Evolutionary conservation across 106 monocot genomes (phyloP).

Genomic region (Dendrobium huoshanense): DNA sequence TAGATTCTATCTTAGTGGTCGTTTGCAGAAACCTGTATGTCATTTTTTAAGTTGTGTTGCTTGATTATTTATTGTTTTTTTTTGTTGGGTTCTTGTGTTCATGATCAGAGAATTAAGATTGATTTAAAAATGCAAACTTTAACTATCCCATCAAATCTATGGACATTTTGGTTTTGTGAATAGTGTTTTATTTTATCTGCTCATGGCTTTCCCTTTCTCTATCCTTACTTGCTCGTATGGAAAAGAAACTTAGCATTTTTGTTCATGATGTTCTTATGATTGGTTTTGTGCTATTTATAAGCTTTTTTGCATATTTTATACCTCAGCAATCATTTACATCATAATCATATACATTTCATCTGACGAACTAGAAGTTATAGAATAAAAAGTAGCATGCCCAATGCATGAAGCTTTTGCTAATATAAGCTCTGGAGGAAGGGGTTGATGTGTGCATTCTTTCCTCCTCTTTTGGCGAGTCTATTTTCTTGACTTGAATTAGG

Average conservation of each 20-base stretch:
- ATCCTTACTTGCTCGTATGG: background rate
- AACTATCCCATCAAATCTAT: background rate
- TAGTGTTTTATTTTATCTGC: background rate
- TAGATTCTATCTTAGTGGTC: constrained; percentile 79
- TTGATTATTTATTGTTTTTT: constrained; percentile 13
- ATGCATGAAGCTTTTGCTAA: background rate
- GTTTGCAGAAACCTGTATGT: constrained; percentile 99
- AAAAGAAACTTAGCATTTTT: background rate
- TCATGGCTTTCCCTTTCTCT: background rate
- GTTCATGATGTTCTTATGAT: background rate
- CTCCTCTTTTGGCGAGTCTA: no score
- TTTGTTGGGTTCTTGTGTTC: background rate
- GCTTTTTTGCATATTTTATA: background rate
- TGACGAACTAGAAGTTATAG: background rate
- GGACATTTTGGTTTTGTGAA: background rate
- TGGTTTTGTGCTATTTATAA: background rate
- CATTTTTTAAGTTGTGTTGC: constrained; percentile 41
- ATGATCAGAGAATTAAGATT: background rate
- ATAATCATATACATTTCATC: background rate
- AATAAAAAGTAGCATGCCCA: background rate
- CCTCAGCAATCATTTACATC: background rate
- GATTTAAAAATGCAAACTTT: background rate
- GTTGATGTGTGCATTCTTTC: no score
- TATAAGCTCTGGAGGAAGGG: no score
- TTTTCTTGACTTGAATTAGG: no score